Percentiles rank a stretch among this genome's conserved stretches.
Conservation (phyloP, 192 early-diverging fungal species). For the Coemansia sp. region DNA sequence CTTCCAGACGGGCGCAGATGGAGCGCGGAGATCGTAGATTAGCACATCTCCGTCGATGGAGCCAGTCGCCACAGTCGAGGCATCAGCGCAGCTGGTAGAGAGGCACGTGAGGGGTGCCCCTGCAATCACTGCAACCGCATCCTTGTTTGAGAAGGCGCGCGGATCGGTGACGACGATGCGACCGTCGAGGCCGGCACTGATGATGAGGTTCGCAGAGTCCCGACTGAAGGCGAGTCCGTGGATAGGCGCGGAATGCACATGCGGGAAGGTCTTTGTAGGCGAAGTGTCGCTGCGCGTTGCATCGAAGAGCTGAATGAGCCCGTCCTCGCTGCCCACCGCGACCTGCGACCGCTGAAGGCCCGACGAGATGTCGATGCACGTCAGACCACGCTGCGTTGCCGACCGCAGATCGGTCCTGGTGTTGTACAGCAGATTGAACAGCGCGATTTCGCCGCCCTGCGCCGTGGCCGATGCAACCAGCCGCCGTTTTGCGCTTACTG, state of each 20-base stretch:
- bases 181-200: slow-evolving; percentile 35
- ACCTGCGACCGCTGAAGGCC: slow-evolving; percentile 25
- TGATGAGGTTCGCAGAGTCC: slow-evolving; percentile 2
- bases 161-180: slow-evolving; percentile 33
- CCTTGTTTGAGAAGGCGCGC: slow-evolving; percentile 15
- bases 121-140: slow-evolving; percentile 9
- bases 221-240: slow-evolving; percentile 36
- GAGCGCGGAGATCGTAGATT: slow-evolving; percentile 29
- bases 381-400: slow-evolving; percentile 37
- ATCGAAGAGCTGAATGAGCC: slow-evolving; percentile 50
- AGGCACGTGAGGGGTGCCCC: slow-evolving; percentile 35
- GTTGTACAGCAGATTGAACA: slow-evolving; percentile 46
- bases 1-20: slow-evolving; percentile 29
- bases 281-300: slow-evolving; percentile 23
- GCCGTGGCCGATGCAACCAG: slow-evolving; percentile 40
- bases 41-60: slow-evolving; percentile 44
- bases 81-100: slow-evolving; percentile 11
- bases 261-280: slow-evolving; percentile 28
- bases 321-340: slow-evolving; percentile 46
- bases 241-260: slow-evolving; percentile 34
- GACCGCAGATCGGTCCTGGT: slow-evolving; percentile 41
- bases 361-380: slow-evolving; percentile 34
- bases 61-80: slow-evolving; percentile 22
- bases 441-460: slow-evolving; percentile 40
- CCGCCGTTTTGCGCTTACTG: slow-evolving; percentile 32